Conservation (phyloP, 352 stramenopile genomes). For the Phytophthora palmivora region DNA sequence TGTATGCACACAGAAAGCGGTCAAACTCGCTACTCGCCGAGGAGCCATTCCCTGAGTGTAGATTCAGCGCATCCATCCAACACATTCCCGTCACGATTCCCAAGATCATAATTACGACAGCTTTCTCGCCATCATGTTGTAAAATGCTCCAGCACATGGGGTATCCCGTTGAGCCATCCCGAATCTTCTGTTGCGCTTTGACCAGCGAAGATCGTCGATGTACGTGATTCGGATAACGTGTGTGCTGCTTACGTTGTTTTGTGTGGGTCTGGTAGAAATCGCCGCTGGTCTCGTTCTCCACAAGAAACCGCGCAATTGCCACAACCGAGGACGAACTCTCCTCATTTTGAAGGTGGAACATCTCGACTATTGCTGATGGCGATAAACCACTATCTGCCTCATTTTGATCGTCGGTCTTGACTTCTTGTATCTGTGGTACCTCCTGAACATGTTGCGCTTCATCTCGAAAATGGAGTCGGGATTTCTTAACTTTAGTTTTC, state of each 20-base stretch:
- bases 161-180: slow-evolving; percentile 1
- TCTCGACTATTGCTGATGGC: slow-evolving; percentile 32
- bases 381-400: slow-evolving; percentile 24
- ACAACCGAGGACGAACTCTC: slow-evolving; percentile 3
- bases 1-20: slow-evolving; percentile 62
- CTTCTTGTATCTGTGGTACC: slow-evolving; percentile 2
- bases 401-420: background rate
- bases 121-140: slow-evolving; percentile 45
- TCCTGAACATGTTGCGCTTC: slow-evolving; percentile 14
- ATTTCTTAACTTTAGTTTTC: slow-evolving; percentile 23
- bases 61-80: slow-evolving; percentile 72
- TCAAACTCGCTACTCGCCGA: slow-evolving; percentile 9
- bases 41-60: slow-evolving; percentile 29
- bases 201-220: slow-evolving; percentile 17
- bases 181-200: slow-evolving; percentile 22
- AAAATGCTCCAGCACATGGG: slow-evolving; percentile 24
- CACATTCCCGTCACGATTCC: slow-evolving; percentile 64
- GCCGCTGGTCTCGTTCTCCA: slow-evolving; percentile 68
- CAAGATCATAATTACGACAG: slow-evolving; percentile 54
- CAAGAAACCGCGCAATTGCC: slow-evolving; percentile 38
- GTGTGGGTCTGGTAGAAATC: slow-evolving; percentile 62
- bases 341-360: slow-evolving; percentile 33
- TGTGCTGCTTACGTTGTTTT: slow-evolving; percentile 14
- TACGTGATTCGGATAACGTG: background rate
- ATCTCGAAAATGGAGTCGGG: slow-evolving; percentile 23